phyloP scores from a whole-genome alignment of 2,329 filamentous ascomycete genomes.

The Iodosphaeria phyllophila region DNA sequence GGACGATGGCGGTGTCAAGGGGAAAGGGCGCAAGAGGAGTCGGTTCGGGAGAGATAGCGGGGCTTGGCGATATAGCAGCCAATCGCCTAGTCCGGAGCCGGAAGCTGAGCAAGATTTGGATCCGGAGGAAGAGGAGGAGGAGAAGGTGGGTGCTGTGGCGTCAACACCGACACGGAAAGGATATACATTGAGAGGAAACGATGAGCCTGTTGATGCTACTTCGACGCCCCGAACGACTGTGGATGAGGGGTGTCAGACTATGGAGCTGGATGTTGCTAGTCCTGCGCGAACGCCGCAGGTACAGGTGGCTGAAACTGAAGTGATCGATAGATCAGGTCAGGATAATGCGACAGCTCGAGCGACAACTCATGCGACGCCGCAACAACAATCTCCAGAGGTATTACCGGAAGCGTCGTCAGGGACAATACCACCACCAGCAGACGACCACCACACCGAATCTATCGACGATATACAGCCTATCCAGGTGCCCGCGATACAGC shows the following conservation, averaged over 20 bases:
- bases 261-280: slow-evolving; percentile 12
- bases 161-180: slow-evolving; percentile 1
- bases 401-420: no score
- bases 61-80: slow-evolving; percentile 57
- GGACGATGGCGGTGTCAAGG: slow-evolving; percentile 41
- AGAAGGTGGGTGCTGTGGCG: slow-evolving; percentile 3
- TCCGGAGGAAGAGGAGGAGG: slow-evolving; percentile 7
- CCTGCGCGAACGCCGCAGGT: slow-evolving; percentile 3
- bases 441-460: no score
- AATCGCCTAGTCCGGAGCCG: slow-evolving; percentile 51
- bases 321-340: neutral
- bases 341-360: no score
- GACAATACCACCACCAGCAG: no score
- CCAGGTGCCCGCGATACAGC: no score
- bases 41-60: slow-evolving; percentile 47
- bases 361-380: no score
- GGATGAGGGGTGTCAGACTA: slow-evolving; percentile 21
- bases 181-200: slow-evolving; percentile 1
- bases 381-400: no score
- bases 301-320: neutral
- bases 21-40: slow-evolving; percentile 48
- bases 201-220: slow-evolving; percentile 3
- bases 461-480: no score
- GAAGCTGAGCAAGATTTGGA: slow-evolving; percentile 10
- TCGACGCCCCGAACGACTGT: slow-evolving; percentile 11